Base-by-base conservation (phyloP, 1,284 basidiomycete genomes). In the Cryptococcus deneoformans region DNA sequence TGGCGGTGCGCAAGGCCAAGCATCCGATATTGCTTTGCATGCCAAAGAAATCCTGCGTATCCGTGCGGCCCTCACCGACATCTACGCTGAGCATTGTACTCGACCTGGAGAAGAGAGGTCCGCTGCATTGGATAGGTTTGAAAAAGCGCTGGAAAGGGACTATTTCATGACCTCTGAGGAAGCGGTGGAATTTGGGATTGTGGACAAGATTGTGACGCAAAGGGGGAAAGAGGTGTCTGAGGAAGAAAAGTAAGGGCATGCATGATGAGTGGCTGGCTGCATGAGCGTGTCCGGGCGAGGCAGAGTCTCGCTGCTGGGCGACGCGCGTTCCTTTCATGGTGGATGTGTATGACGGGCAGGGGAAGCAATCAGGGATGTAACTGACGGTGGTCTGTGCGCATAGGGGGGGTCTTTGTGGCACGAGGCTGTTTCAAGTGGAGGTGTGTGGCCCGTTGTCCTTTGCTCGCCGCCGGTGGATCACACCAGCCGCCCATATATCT, bases 131-230 rank as follows among this genome's bases (percentile, higher is more conserved):
- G 78, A 81, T 63, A 84, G 92, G 16, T 95, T 95, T 72, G 92
- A 90, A 74, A 87, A 80, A 58, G 90, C 92, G 39, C 79, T 96
- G 60, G 92, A 96, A 78, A 84, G 92, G 58, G 92, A 96, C 76
- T 93, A 93, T 78, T 96, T 92, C 77, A 88, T 96, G 87, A 93
- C 90, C 52, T 89, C 92, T 5, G 83, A 87, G 71, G 88, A 92
- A 80, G 90, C 92, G 12, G 80, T 91, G 64, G 83, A 86, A 46
- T 95, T 95, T 77, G 92, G 92, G 35, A 89, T 96, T 59, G 88
- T 95, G 45, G 92, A 96, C 78, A 87, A 86, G 51, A 90, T 95
- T 62, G 82, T 95, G 52, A 86, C 89, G 77, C 71, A 69, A 46
- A 65, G 79, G 56, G 61, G 57, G 4, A 58, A 64, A 57, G 62